A percentile compares a stretch with the other conserved stretches of the same genome.
Evolutionary conservation across 2,329 filamentous ascomycete genomes (phyloP).

Genomic region (Pestalotiopsis fici): DNA sequence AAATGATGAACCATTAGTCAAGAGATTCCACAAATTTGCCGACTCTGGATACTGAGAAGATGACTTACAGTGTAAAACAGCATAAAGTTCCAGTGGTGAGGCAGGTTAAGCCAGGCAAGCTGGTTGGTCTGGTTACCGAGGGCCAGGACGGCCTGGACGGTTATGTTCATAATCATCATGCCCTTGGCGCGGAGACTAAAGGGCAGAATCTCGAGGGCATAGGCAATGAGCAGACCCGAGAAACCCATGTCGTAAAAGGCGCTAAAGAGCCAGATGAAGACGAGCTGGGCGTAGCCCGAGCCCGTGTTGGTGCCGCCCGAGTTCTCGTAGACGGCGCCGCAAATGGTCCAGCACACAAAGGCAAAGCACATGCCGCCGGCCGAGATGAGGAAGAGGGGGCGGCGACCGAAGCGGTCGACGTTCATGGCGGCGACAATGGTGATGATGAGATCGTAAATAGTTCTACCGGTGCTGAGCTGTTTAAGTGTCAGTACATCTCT

Average conservation of each 20-base stretch:
- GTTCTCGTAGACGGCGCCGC: constrained; percentile 53
- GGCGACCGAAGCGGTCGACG: constrained; percentile 52
- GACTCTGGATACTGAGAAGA: neutral
- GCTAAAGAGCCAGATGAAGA: constrained; percentile 61
- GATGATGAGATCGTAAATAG: constrained; percentile 58
- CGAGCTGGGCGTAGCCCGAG: constrained; percentile 55
- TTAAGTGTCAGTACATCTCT: constrained; percentile 26
- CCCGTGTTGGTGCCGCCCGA: constrained; percentile 40
- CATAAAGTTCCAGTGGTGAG: constrained; percentile 65
- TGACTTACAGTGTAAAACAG: constrained; percentile 59
- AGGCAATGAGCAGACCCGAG: constrained; percentile 58
- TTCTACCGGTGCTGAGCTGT: constrained; percentile 55
- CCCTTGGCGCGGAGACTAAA: constrained; percentile 60
- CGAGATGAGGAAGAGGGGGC: constrained; percentile 47
- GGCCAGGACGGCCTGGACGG: constrained; percentile 61
- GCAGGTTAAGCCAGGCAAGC: constrained; percentile 61
- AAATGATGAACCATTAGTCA: constrained; percentile 10
- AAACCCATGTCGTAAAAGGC: constrained; percentile 63
- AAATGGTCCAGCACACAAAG: constrained; percentile 52
- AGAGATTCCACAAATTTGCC: neutral
- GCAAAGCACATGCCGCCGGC: constrained; percentile 49
- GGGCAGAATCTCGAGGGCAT: constrained; percentile 60
- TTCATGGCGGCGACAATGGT: constrained; percentile 53
- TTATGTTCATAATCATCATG: constrained; percentile 67
- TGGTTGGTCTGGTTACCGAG: constrained; percentile 66